Conservation (phyloP, 148 eudicot species). For the Chenopodium album region DNA sequence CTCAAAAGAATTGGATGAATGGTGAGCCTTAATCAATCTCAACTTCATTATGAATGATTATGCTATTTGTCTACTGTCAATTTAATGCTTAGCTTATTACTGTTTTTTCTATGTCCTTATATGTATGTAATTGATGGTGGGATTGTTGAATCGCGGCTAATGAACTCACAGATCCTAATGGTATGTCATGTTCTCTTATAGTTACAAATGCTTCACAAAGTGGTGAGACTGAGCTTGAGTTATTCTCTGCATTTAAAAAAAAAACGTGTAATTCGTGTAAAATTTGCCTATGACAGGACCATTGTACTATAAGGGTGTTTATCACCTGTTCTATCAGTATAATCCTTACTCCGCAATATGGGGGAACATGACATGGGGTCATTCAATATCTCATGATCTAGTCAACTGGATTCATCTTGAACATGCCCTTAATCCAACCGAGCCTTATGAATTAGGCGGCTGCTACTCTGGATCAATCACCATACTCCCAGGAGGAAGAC, state of each 20-base stretch:
- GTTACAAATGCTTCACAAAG: neutral
- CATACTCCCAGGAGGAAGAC: constrained; percentile 36
- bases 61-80: neutral
- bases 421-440: constrained; percentile 37
- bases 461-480: constrained; percentile 57
- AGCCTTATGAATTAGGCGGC: constrained; percentile 46
- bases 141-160: neutral
- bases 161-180: constrained; percentile 48
- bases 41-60: neutral
- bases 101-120: neutral
- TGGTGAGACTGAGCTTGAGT: neutral
- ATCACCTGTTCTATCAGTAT: constrained; percentile 60
- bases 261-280: neutral
- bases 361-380: constrained; percentile 64
- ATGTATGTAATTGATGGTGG: neutral
- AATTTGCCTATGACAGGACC: constrained; percentile 36
- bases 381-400: constrained; percentile 48
- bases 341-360: constrained; percentile 50
- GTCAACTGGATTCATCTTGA: constrained; percentile 51
- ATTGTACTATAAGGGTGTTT: constrained; percentile 46
- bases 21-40: constrained; percentile 14
- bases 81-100: neutral
- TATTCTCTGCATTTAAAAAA: neutral
- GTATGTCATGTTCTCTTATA: constrained; percentile 35
- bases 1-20: constrained; percentile 38